A percentile compares a stretch with the other conserved stretches of the same genome.
These are phyloP conservation scores for Penicillium sp. DNA, from an alignment of 2,329 filamentous ascomycete species.

Conservation along the genomic window DNA sequence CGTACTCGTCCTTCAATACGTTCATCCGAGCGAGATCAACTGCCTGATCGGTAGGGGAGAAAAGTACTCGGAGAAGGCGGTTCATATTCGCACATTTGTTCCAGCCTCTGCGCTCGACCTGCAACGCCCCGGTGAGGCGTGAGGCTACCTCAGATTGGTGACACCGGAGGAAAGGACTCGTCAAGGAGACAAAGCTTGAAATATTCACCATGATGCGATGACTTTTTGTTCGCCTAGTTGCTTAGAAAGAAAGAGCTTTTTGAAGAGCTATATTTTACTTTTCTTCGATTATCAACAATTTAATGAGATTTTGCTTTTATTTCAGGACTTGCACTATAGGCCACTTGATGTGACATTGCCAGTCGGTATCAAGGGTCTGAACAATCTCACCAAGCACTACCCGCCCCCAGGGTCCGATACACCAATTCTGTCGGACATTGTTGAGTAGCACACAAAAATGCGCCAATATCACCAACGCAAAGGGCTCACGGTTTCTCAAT, in stretches of 20 bases:
- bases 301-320: background rate
- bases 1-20: constrained; percentile 18
- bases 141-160: background rate
- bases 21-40: constrained; percentile 22
- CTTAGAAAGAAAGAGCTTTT: no score
- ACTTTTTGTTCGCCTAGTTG: no score
- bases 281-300: background rate
- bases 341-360: constrained; percentile 17
- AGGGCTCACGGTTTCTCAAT: constrained; percentile 6
- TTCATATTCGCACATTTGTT: constrained; percentile 12
- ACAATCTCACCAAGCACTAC: constrained; percentile 14
- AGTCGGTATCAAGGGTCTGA: constrained; percentile 7
- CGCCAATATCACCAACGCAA: constrained; percentile 19
- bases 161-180: no score
- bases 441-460: constrained; percentile 20
- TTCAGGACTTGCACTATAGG: constrained; percentile 7
- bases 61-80: constrained; percentile 11
- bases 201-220: no score
- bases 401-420: constrained; percentile 15
- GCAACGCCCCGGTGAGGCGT: background rate
- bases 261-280: no score
- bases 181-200: no score
- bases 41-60: constrained; percentile 19
- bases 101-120: constrained; percentile 5
- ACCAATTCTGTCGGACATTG: constrained; percentile 14